A percentile compares a stretch with the other conserved stretches of the same genome.
phyloP scores from a whole-genome alignment of 371 early-diverging fungal genomes.

The Lichtheimia ramosa region DNA sequence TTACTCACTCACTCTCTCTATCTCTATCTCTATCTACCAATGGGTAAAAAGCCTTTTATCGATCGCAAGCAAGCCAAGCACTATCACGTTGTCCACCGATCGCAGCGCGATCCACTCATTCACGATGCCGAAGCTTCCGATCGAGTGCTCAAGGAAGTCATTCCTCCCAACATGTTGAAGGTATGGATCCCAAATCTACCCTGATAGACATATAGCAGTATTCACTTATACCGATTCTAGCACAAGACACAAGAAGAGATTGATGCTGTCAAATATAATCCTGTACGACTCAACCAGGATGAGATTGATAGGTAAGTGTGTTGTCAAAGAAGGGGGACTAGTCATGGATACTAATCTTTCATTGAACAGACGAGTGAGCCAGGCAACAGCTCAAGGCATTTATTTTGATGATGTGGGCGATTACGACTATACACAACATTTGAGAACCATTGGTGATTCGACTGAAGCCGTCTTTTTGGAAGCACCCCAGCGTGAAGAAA shows the following conservation, averaged over 20 bases:
- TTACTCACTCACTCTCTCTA: too few species aligned
- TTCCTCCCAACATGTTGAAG: conserved; percentile 69
- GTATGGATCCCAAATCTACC: conserved; percentile 27
- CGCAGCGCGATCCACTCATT: conserved; percentile 92
- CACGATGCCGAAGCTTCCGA: conserved; percentile 79
- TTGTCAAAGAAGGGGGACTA: not conserved
- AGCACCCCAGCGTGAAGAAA: conserved; percentile 53
- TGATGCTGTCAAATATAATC: conserved; percentile 29
- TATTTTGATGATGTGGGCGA: conserved; percentile 78
- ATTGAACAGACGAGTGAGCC: conserved; percentile 67
- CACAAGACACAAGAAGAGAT: conserved; percentile 46
- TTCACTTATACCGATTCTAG: conserved; percentile 11
- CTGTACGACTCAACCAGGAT: conserved; percentile 38
- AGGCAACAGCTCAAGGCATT: conserved; percentile 85
- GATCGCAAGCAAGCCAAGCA: conserved; percentile 82
- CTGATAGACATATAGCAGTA: too few species aligned
- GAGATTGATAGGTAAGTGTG: conserved; percentile 46
- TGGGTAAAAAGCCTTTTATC: conserved; percentile 85
- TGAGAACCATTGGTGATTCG: conserved; percentile 79
- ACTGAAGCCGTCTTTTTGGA: conserved; percentile 81
- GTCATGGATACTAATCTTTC: too few species aligned
- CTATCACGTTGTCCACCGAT: conserved; percentile 91
- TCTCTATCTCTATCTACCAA: conserved; percentile 15
- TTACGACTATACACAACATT: conserved; percentile 94
- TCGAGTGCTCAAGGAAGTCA: conserved; percentile 81